Base-by-base conservation (phyloP, 805 yeast genomes). In the Isabelozyma pseudorhagii region DNA sequence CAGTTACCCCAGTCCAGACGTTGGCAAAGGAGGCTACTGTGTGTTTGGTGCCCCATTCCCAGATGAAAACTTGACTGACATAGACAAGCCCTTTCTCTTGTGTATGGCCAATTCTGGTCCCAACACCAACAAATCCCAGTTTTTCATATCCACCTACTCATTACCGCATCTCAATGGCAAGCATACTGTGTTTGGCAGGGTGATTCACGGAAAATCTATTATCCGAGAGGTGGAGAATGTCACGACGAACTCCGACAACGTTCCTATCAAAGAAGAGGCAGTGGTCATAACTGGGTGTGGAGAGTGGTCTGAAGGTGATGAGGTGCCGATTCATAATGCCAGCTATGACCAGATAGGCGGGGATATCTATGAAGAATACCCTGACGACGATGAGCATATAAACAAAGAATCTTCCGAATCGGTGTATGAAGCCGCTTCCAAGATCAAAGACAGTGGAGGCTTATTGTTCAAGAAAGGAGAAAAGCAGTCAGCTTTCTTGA, bases 111-210 rank as follows among this genome's bases (percentile, higher is more conserved):
- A 83, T 56, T 64, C 72, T 15, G 86, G 84, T 4, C 56, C 59
- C 14, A 47, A 60, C 36, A 64, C 84, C 10, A 85, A 85, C 54
- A 74, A 79, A 17, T 80, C 89, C 0, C 92, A 85, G 60, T 87
- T 87, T 60, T 87, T 87, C 60, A 84, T 88, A 41, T 80, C 84
- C 9, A 84, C 91, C 0, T 79, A 74, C 47, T 80, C 89, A 1
- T 79, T 84, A 8, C 85, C 89, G 1, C 97, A 90, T 66, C 68
- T 91, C 50, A 81, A 78, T 41, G 89, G 89, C 0, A 86, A 85
- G 56, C 92, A 89, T 60, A 74, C 92, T 0, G 83, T 89, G 2
- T 86, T 91, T 67, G 97, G 97, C 1, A 71, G 69, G 49, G 91
- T 90, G 9, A 57, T 72, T 7, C 75, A 73, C 56, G 96, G 89